Base-by-base conservation (phyloP, 176 grass and related monocot species). In the Rhipidocladum racemiflorum region DNA sequence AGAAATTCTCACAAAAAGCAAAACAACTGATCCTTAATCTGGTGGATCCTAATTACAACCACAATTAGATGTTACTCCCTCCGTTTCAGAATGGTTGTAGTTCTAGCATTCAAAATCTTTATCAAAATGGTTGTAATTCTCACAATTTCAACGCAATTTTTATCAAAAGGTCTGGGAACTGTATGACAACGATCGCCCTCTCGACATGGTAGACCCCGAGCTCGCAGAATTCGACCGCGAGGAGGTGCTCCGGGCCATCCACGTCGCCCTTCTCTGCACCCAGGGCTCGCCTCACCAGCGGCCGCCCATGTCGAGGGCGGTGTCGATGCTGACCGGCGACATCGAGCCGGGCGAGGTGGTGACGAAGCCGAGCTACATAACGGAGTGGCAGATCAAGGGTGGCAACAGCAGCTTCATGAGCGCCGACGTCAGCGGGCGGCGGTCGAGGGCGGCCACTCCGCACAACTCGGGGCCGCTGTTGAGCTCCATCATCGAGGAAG, bases 91-190 rank as follows among this genome's bases (percentile, higher is more conserved):
- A n/a, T n/a, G n/a, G n/a, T n/a, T n/a, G n/a, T n/a, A n/a, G n/a
- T n/a, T n/a, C n/a, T n/a, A n/a, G n/a, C n/a, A n/a, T n/a, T n/a
- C n/a, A n/a, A n/a, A n/a, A n/a, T n/a, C n/a, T n/a, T n/a, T n/a
- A n/a, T n/a, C n/a, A n/a, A n/a, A n/a, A n/a, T n/a, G n/a, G n/a
- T n/a, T n/a, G n/a, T n/a, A n/a, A n/a, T n/a, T n/a, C n/a, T n/a
- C n/a, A n/a, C n/a, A n/a, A n/a, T n/a, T n/a, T n/a, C n/a, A n/a
- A n/a, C n/a, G n/a, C n/a, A n/a, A n/a, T n/a, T n/a, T n/a, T n/a
- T n/a, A n/a, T n/a, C n/a, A n/a, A n/a, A n/a, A n/a, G n/a, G 91
- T 84, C 0, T 97, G 94, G 94, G 73, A 77, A 64, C 78, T 97
- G 81, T 88, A 91, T 4, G 94, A 97, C 45, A 55, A 88, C 32